These are phyloP conservation scores for Vitis hybrid DNA, from an alignment of 177 flowering plant species.

Conservation along the genomic window DNA sequence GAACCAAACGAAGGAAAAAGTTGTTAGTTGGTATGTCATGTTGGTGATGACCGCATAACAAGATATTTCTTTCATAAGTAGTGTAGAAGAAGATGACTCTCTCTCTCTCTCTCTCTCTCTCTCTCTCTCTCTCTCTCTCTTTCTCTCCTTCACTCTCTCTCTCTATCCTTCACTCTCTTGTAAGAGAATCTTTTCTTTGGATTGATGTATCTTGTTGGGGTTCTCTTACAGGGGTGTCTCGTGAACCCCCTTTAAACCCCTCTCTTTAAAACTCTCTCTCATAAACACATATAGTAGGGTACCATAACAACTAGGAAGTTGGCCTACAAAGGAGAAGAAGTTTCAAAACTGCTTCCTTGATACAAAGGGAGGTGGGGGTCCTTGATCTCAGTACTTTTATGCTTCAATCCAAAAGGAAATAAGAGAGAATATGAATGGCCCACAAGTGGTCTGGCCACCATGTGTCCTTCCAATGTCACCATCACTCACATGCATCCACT, in stretches of 20 bases:
- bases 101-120: conserved; percentile 8
- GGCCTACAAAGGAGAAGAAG: too few relatives aligned
- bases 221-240: neutral
- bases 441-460: too few relatives aligned
- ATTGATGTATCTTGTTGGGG: too few relatives aligned
- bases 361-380: too few relatives aligned
- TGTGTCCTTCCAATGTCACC: conserved; percentile 11
- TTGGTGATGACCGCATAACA: neutral
- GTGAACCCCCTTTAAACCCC: neutral
- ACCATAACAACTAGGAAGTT: too few relatives aligned
- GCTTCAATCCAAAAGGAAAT: too few relatives aligned
- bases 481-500: conserved; percentile 9
- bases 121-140: conserved; percentile 1
- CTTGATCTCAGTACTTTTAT: too few relatives aligned
- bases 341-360: too few relatives aligned
- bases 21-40: conserved; percentile 14
- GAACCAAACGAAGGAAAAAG: neutral
- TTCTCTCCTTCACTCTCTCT: neutral
- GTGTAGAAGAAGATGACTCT: neutral
- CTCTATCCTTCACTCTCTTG: neutral
- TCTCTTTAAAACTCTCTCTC: too few relatives aligned
- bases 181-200: conserved; percentile 8
- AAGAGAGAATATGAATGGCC: too few relatives aligned
- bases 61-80: conserved; percentile 5
- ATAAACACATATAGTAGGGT: too few relatives aligned